Evolutionary conservation across 306 rosid genomes (phyloP).

Genomic region (Clitoria ternatea): DNA sequence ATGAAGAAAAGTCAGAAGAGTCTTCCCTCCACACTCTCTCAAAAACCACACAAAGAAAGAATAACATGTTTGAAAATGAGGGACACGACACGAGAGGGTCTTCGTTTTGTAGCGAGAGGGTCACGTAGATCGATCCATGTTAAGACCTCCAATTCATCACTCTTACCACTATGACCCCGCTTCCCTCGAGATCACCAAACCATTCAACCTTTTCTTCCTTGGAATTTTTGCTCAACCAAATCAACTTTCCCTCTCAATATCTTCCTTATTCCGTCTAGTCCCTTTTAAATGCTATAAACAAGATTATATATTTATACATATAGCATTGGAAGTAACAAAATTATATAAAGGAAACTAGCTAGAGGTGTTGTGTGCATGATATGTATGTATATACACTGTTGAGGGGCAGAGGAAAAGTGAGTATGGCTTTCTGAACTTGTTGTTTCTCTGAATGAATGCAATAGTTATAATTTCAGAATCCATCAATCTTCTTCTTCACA

Average conservation of each 20-base stretch:
- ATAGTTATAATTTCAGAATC: constrained; percentile 49
- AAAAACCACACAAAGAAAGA: too few relatives aligned
- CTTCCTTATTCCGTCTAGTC: constrained; percentile 27
- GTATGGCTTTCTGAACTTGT: constrained; percentile 37
- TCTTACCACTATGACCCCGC: constrained; percentile 1
- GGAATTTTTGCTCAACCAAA: constrained; percentile 44
- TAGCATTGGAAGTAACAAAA: constrained; percentile 20
- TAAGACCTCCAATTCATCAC: constrained; percentile 50
- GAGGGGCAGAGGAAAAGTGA: constrained; percentile 38
- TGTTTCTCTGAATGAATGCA: constrained; percentile 35
- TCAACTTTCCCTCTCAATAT: constrained; percentile 36
- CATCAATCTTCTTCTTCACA: constrained; percentile 56
- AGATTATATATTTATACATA: not conserved
- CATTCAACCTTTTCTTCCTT: constrained; percentile 33
- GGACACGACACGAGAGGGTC: constrained; percentile 22
- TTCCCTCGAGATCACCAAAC: constrained; percentile 50
- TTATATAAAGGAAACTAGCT: too few relatives aligned
- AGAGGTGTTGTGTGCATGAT: too few relatives aligned
- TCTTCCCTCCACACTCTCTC: constrained; percentile 21
- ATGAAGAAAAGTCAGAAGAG: constrained; percentile 39
- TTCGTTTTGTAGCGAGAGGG: constrained; percentile 6
- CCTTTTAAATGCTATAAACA: constrained; percentile 13
- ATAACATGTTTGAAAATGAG: constrained; percentile 22
- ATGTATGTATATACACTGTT: constrained; percentile 27
- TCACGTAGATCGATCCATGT: constrained; percentile 34